These are phyloP conservation scores for Gossypium trilobum DNA, from an alignment of 441 rosid genomes.

Conservation along the genomic window DNA sequence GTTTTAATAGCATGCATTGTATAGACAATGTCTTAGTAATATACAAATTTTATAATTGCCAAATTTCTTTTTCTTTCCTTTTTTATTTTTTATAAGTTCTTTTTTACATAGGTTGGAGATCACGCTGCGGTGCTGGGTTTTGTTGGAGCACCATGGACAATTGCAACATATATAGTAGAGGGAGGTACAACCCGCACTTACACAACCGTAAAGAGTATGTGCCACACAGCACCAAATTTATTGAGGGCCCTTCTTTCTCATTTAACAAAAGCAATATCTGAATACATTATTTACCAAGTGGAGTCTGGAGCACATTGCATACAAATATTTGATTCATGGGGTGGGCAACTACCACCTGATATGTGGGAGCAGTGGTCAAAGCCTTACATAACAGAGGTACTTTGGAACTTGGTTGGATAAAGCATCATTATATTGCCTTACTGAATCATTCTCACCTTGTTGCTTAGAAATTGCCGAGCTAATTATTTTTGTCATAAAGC, in stretches of 20 bases:
- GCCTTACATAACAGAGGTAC: slow-evolving; percentile 79
- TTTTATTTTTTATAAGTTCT: background rate
- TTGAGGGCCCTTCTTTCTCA: slow-evolving; percentile 71
- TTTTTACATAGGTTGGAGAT: slow-evolving; percentile 50
- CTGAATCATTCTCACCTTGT: background rate
- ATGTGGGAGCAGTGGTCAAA: slow-evolving; percentile 95
- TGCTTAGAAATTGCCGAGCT: background rate
- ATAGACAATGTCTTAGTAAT: slow-evolving; percentile 5
- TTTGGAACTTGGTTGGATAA: slow-evolving; percentile 3
- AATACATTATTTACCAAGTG: slow-evolving; percentile 72
- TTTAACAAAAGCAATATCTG: slow-evolving; percentile 64
- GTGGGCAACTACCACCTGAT: slow-evolving; percentile 81
- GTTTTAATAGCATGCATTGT: slow-evolving; percentile 8
- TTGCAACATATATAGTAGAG: slow-evolving; percentile 81
- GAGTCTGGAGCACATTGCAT: slow-evolving; percentile 90
- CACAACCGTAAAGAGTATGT: slow-evolving; percentile 75
- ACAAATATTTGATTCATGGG: slow-evolving; percentile 96
- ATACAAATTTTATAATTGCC: background rate
- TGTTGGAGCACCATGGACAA: slow-evolving; percentile 96
- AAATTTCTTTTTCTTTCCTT: background rate
- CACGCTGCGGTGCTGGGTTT: slow-evolving; percentile 77
- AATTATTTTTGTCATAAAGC: background rate
- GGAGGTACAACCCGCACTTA: slow-evolving; percentile 87
- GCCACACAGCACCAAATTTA: slow-evolving; percentile 66
- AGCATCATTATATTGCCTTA: background rate